Conservation (phyloP, 371 early-diverging fungal genomes). For the Lichtheimia ornata region DNA sequence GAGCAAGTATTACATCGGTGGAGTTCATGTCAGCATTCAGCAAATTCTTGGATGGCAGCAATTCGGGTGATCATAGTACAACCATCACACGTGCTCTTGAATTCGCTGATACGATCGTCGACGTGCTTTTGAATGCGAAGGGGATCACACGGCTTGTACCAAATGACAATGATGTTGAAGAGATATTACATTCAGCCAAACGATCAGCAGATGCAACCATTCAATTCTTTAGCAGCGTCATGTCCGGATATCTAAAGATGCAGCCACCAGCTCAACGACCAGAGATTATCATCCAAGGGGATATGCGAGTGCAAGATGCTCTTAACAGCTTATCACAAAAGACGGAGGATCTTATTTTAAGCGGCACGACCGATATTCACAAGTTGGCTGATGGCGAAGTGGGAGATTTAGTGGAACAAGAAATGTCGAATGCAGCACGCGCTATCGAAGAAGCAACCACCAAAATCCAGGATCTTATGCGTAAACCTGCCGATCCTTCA, state of each 20-base stretch:
- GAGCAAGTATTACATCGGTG: conserved; percentile 74
- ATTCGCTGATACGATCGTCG: conserved; percentile 82
- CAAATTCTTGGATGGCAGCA: conserved; percentile 75
- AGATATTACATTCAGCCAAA: conserved; percentile 72
- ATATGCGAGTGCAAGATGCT: conserved; percentile 75
- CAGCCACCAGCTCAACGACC: conserved; percentile 74
- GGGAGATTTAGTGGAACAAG: conserved; percentile 89
- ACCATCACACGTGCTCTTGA: conserved; percentile 83
- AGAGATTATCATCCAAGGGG: conserved; percentile 70
- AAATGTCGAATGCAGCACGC: conserved; percentile 90
- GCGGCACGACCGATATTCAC: conserved; percentile 70
- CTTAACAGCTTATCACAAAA: conserved; percentile 72
- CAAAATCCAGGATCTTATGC: conserved; percentile 78
- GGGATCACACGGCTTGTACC: conserved; percentile 85
- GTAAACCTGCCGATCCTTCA: conserved; percentile 71
- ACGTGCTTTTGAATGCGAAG: conserved; percentile 85
- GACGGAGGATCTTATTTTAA: conserved; percentile 74
- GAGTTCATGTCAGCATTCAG: conserved; percentile 80
- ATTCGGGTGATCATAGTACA: conserved; percentile 78
- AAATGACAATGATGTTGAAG: conserved; percentile 80
- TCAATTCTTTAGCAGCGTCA: conserved; percentile 84
- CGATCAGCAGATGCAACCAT: conserved; percentile 65
- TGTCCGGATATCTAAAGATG: conserved; percentile 75
- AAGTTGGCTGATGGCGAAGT: conserved; percentile 79
- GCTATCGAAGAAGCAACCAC: conserved; percentile 92